A percentile compares a stretch with the other conserved stretches of the same genome.
phyloP scores from a whole-genome alignment of 2,329 filamentous ascomycete genomes.

The Metarhizium anisopliae region DNA sequence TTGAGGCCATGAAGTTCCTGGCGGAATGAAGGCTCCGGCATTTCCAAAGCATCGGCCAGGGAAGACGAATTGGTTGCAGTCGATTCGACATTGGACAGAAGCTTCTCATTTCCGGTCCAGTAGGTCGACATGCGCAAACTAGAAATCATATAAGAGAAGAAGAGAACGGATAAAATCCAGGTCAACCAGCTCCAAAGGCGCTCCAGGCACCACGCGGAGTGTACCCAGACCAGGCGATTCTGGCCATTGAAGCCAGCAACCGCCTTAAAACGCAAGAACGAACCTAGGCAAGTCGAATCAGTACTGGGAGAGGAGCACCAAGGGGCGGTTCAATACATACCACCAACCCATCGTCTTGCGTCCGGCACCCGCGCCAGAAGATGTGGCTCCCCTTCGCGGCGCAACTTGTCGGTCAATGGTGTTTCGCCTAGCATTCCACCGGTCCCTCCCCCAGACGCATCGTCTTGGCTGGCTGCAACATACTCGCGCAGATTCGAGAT shows the following conservation, averaged over 20 bases:
- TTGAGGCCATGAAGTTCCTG: constrained; percentile 7
- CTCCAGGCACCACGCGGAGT: constrained; percentile 19
- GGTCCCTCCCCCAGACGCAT: constrained; percentile 17
- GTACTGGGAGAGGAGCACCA: constrained; percentile 3
- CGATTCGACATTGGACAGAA: neutral
- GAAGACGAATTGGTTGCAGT: constrained; percentile 1
- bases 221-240: constrained; percentile 21
- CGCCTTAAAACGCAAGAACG: constrained; percentile 22
- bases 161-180: constrained; percentile 34
- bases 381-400: constrained; percentile 3
- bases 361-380: constrained; percentile 7
- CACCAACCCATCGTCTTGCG: constrained; percentile 19
- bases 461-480: constrained; percentile 26
- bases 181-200: constrained; percentile 30
- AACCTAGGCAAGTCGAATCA: constrained; percentile 11
- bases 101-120: neutral
- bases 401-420: constrained; percentile 18
- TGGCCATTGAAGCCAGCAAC: constrained; percentile 32
- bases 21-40: constrained; percentile 4
- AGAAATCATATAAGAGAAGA: constrained; percentile 23
- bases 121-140: neutral
- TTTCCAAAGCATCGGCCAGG: neutral
- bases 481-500: constrained; percentile 41
- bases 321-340: neutral
- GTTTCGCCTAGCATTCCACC: constrained; percentile 10